Conservation (phyloP, 1,139 yeast species). For the Kurtzmaniella quercitrusa region DNA sequence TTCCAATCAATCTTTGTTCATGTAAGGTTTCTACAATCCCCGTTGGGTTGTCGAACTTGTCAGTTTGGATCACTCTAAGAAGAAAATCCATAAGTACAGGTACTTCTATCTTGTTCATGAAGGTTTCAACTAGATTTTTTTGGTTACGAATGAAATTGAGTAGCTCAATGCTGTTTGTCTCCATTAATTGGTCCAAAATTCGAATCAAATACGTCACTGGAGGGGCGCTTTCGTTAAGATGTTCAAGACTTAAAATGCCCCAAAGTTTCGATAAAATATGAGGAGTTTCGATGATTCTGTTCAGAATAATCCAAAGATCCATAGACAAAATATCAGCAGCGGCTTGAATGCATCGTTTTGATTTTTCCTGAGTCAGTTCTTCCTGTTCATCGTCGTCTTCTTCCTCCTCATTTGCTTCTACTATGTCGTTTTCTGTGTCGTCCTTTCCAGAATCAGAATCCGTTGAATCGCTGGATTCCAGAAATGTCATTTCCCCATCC, state of each 20-base stretch:
- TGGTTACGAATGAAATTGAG: conserved; percentile 53
- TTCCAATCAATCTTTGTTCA: conserved; percentile 48
- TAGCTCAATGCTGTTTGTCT: conserved; percentile 43
- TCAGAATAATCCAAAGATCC: conserved; percentile 43
- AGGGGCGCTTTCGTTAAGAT: conserved; percentile 37
- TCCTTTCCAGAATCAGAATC: neutral
- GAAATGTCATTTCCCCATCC: conserved; percentile 4
- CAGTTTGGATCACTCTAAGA: conserved; percentile 58
- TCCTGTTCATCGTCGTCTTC: conserved; percentile 12
- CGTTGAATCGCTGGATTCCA: conserved; percentile 2
- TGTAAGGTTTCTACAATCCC: conserved; percentile 54
- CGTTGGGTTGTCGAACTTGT: conserved; percentile 60
- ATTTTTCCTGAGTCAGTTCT: conserved; percentile 32
- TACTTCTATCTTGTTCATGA: conserved; percentile 51
- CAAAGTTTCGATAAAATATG: conserved; percentile 38
- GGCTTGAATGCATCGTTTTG: conserved; percentile 38
- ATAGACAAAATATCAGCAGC: conserved; percentile 41
- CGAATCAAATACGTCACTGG: conserved; percentile 38
- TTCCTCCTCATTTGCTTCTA: conserved; percentile 8
- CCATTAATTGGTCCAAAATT: conserved; percentile 45
- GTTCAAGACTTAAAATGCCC: conserved; percentile 37
- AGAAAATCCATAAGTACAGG: conserved; percentile 57
- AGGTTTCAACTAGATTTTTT: conserved; percentile 48
- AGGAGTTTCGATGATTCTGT: conserved; percentile 43
- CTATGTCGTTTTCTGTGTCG: conserved; percentile 3